Evolutionary conservation across 805 yeast species (phyloP), one percentile per base, ranked within the genome.

Genomic region (Ogataea saltuana): DNA sequence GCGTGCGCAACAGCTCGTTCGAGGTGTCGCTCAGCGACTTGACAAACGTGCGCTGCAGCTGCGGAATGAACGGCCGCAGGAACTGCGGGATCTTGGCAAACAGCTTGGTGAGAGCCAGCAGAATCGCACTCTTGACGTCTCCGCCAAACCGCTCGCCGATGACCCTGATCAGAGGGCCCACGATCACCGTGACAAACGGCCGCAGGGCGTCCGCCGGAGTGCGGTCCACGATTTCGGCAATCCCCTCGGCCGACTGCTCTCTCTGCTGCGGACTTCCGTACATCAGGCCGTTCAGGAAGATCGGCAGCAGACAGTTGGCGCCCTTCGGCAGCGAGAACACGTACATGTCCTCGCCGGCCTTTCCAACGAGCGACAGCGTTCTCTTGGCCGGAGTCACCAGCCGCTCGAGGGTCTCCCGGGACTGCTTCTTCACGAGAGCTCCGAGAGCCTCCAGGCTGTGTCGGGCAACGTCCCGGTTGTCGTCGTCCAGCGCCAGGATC

Each of bases 161-260:
- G 44, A 91, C 96, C 74, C 99, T 88, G 67, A 93, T 93, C 60
- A 93, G 75, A 29, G 99, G 99, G 68, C 99, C 99, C 20, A 97
- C 90, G 50, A 95, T 88, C 20, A 81, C 81, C 7, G 98, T 91
- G 17, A 95, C 96, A 66, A 83, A 87, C 25, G 96, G 87, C 64
- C 82, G 86, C 65, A 93, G 77, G 46, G 76, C 80, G 9, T 78
- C 72, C n/a, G 93, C 82, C 16, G 93, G 93, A 0, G 98, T 87
- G 56, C 88, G 81, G 35, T 83, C 85, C 34, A 90, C 85, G 45
- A 93, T 69, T 58, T 83, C 90, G 4, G 96, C 93, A 57, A 93
- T 88, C 44, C 88, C 97, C 58, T 83, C 68, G 0, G 99, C 98
- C 22, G 97, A 78, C 20, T 72, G 68, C 62, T 90, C 97, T 65